Evolutionary conservation across 805 yeast genomes (phyloP).

Genomic region (Cyberlindnera xishuangbannaensis): DNA sequence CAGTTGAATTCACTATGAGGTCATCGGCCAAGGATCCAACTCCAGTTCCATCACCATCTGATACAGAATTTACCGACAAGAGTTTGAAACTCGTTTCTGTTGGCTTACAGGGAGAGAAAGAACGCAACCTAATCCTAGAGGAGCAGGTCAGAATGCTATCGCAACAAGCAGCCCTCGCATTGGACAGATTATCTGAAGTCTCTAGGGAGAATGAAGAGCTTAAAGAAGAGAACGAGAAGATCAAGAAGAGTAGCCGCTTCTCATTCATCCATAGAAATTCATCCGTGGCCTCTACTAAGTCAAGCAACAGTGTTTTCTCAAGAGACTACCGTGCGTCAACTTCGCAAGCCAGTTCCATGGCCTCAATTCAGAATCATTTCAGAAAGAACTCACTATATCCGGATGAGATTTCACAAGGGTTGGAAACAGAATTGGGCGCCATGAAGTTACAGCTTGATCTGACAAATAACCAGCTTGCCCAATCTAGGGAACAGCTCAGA

Average conservation of each 20-base stretch:
- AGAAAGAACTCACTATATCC: slow-evolving; percentile 4
- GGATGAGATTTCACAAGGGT: slow-evolving; percentile 4
- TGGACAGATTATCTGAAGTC: slow-evolving; percentile 22
- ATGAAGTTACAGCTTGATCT: slow-evolving; percentile 4
- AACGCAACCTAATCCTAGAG: slow-evolving; percentile 23
- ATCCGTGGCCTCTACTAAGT: slow-evolving; percentile 9
- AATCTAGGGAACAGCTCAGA: slow-evolving; percentile 6
- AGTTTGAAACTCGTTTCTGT: slow-evolving; percentile 9
- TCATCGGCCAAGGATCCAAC: slow-evolving; percentile 1
- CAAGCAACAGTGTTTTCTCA: slow-evolving; percentile 8
- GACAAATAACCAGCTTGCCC: slow-evolving; percentile 2
- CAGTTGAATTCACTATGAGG: slow-evolving; percentile 7
- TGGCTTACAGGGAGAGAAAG: slow-evolving; percentile 23
- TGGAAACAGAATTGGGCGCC: slow-evolving; percentile 12
- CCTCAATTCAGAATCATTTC: slow-evolving; percentile 11
- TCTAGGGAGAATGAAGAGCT: slow-evolving; percentile 17
- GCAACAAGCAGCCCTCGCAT: slow-evolving; percentile 23
- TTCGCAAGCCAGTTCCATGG: slow-evolving; percentile 19
- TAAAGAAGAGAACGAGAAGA: slow-evolving; percentile 15
- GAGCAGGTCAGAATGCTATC: slow-evolving; percentile 23
- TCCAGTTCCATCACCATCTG: slow-evolving; percentile 9
- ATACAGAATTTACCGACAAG: slow-evolving; percentile 10
- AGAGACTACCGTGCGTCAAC: slow-evolving; percentile 2
- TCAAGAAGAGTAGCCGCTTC: slow-evolving; percentile 6
- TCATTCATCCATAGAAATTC: slow-evolving; percentile 12